phyloP scores from a whole-genome alignment of 495 filamentous ascomycete genomes.

The Hypoxylon trugodes region DNA sequence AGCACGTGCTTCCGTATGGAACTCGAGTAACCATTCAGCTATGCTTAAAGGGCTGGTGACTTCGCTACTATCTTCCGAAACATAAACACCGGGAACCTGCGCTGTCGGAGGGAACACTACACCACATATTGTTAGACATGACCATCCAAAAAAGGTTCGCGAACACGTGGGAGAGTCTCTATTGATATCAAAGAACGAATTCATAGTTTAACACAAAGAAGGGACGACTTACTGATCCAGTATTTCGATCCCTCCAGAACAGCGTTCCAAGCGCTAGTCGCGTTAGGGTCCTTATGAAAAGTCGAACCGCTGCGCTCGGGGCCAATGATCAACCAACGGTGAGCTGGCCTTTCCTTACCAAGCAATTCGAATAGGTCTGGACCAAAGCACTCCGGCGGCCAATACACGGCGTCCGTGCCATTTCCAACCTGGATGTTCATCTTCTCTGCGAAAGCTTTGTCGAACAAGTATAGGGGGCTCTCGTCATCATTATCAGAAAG shows the following conservation, averaged over 20 bases:
- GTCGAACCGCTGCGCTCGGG: constrained; percentile 91
- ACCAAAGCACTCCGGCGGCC: constrained; percentile 87
- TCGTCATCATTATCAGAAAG: constrained; percentile 86
- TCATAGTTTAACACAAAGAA: background rate
- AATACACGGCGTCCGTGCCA: constrained; percentile 69
- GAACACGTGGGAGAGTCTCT: no score
- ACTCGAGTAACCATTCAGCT: constrained; percentile 91
- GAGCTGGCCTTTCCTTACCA: constrained; percentile 81
- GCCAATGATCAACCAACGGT: constrained; percentile 93
- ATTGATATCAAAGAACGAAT: background rate
- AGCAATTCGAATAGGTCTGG: constrained; percentile 87
- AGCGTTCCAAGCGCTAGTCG: constrained; percentile 91
- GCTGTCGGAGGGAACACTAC: constrained; percentile 69
- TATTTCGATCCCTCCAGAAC: constrained; percentile 92
- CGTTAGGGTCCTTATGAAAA: constrained; percentile 85
- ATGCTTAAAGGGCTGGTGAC: constrained; percentile 95
- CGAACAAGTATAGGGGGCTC: constrained; percentile 92
- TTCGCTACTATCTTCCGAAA: constrained; percentile 91
- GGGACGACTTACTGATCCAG: constrained; percentile 81
- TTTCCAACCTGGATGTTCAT: constrained; percentile 74
- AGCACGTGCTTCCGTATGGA: constrained; percentile 85
- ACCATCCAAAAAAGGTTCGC: background rate
- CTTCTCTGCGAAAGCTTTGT: constrained; percentile 85
- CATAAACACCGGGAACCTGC: constrained; percentile 82
- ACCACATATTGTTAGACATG: constrained; percentile 4